phyloP scores from a whole-genome alignment of 306 rosid species.

The Acacia melanoxylon region DNA sequence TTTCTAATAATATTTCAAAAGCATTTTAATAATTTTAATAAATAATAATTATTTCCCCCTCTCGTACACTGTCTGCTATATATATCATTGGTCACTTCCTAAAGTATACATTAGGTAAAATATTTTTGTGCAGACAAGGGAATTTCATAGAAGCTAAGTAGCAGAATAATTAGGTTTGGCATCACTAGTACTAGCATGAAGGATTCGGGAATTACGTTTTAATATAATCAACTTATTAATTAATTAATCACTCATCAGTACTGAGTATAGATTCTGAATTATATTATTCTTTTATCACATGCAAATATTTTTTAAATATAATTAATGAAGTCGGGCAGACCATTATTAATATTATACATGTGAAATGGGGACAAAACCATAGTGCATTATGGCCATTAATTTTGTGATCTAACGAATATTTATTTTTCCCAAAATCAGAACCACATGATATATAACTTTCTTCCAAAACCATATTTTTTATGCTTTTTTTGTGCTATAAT shows the following conservation, averaged over 20 bases:
- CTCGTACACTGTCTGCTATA: no score
- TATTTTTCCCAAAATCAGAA: neutral
- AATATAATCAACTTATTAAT: neutral
- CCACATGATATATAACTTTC: neutral
- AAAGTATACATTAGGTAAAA: no score
- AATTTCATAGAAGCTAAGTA: no score
- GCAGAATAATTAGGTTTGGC: neutral
- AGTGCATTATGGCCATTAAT: neutral
- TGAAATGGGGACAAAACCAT: neutral
- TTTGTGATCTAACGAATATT: neutral
- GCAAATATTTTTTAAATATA: no score
- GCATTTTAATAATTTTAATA: no score
- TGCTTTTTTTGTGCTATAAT: no score
- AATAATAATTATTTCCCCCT: no score
- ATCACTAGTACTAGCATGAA: neutral
- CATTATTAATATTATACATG: neutral
- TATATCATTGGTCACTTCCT: no score
- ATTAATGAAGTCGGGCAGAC: neutral
- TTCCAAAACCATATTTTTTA: neutral
- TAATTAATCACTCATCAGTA: neutral
- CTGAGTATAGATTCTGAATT: neutral
- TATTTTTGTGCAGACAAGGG: no score
- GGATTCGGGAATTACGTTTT: neutral
- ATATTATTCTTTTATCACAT: neutral
- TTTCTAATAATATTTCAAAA: no score